Evolutionary conservation across 192 early-diverging fungal genomes (phyloP).

Genomic region (Thoreauomyces humboldtii): DNA sequence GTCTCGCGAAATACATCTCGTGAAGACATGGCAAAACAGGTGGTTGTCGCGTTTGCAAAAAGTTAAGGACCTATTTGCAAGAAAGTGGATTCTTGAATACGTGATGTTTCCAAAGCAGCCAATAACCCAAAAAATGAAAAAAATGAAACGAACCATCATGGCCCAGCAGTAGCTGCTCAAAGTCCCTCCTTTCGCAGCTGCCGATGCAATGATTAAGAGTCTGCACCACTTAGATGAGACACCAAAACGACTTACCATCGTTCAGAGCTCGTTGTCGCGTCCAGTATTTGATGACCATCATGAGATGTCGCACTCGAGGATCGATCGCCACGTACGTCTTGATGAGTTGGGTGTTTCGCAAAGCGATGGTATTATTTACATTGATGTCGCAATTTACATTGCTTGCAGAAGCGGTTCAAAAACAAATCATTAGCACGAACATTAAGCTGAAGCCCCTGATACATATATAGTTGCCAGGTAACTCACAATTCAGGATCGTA

Average conservation of each 20-base stretch:
- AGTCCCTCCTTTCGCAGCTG: slow-evolving; percentile 85
- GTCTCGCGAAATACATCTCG: slow-evolving; percentile 42
- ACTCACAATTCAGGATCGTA: slow-evolving; percentile 84
- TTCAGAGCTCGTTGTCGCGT: slow-evolving; percentile 79
- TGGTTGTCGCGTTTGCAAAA: slow-evolving; percentile 84
- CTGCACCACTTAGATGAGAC: not conserved
- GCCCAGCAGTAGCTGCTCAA: slow-evolving; percentile 94
- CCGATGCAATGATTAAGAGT: slow-evolving; percentile 1
- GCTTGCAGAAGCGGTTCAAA: slow-evolving; percentile 37
- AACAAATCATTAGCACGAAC: not conserved
- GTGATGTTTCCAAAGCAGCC: no score
- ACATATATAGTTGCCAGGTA: not conserved
- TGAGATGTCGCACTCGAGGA: slow-evolving; percentile 80
- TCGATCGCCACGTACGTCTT: slow-evolving; percentile 86
- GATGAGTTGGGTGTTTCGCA: slow-evolving; percentile 88
- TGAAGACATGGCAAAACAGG: slow-evolving; percentile 89
- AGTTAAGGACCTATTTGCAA: slow-evolving; percentile 67
- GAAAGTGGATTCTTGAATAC: no score
- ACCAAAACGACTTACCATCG: slow-evolving; percentile 60
- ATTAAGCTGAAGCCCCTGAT: not conserved
- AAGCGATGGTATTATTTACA: slow-evolving; percentile 87
- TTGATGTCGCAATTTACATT: slow-evolving; percentile 86
- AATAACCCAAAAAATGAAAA: no score
- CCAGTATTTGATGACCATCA: slow-evolving; percentile 95
- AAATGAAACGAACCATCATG: slow-evolving; percentile 59